A percentile compares a stretch with the other conserved stretches of the same genome.
phyloP scores from a whole-genome alignment of 1,284 basidiomycete species.

The Cutaneotrichosporon sp. region DNA sequence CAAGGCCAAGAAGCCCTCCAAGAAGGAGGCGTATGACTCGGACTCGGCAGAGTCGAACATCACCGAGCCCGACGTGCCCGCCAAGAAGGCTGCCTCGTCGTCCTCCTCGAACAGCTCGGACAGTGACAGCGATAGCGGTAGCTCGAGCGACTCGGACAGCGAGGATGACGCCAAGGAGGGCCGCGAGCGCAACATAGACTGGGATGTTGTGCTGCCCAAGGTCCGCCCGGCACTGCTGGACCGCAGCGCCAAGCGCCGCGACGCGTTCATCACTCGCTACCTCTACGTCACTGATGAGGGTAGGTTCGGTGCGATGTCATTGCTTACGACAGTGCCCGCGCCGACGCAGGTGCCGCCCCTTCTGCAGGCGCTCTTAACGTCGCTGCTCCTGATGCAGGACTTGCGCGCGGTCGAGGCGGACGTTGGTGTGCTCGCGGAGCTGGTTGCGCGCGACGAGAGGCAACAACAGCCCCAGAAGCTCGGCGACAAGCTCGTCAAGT shows the following conservation, averaged over 20 bases:
- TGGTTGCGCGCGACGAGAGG: slow-evolving; percentile 43
- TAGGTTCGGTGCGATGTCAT: slow-evolving; percentile 11
- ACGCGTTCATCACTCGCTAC: slow-evolving; percentile 38
- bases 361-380: slow-evolving; percentile 23
- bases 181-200: slow-evolving; percentile 38
- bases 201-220: slow-evolving; percentile 37
- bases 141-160: slow-evolving; percentile 18
- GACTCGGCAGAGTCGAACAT: slow-evolving; percentile 29
- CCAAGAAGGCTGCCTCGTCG: background rate
- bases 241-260: slow-evolving; percentile 39
- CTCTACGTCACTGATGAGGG: slow-evolving; percentile 43
- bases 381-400: slow-evolving; percentile 30
- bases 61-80: slow-evolving; percentile 9
- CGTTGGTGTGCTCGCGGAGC: slow-evolving; percentile 34
- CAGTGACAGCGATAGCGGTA: slow-evolving; percentile 9
- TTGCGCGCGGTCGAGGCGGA: slow-evolving; percentile 36
- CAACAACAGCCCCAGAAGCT: slow-evolving; percentile 33
- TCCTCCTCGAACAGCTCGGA: slow-evolving; percentile 8
- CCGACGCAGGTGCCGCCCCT: slow-evolving; percentile 13
- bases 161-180: slow-evolving; percentile 33
- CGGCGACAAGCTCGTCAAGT: slow-evolving; percentile 50
- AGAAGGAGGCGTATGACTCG: slow-evolving; percentile 41
- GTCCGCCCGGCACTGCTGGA: slow-evolving; percentile 35
- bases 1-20: slow-evolving; percentile 26
- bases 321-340: slow-evolving; percentile 16